phyloP scores from a whole-genome alignment of 129 eudicot species.

The Centrapalus pauciflorus region DNA sequence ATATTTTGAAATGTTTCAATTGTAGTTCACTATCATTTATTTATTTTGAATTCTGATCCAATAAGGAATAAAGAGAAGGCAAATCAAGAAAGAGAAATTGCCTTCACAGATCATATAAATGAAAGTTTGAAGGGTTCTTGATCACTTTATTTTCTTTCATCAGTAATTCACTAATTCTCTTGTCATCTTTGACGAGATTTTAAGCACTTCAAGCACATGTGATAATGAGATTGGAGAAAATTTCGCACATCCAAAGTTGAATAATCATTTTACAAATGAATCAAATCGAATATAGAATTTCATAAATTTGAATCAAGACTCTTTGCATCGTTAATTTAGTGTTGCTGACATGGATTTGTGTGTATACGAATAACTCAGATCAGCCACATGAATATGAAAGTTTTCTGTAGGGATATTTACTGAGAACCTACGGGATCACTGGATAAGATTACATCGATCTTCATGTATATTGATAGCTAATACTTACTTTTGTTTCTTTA shows the following conservation, averaged over 20 bases:
- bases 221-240: background rate
- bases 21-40: background rate
- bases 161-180: background rate
- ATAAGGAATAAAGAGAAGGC: background rate
- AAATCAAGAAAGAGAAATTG: background rate
- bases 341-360: background rate
- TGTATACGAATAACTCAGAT: background rate
- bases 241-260: background rate
- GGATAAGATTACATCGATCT: background rate
- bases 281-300: background rate
- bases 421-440: background rate
- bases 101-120: background rate
- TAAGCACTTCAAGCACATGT: background rate
- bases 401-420: background rate
- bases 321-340: background rate
- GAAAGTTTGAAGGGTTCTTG: background rate
- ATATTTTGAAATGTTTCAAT: slow-evolving; percentile 8
- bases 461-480: background rate
- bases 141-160: background rate
- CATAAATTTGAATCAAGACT: background rate
- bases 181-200: slow-evolving; percentile 2
- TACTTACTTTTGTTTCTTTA: background rate
- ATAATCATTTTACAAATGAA: background rate
- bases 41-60: background rate
- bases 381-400: background rate